Percentiles rank a stretch among this genome's conserved stretches.
Conservation (phyloP, 352 stramenopile species). For the Aphanomyces cochlioides region DNA sequence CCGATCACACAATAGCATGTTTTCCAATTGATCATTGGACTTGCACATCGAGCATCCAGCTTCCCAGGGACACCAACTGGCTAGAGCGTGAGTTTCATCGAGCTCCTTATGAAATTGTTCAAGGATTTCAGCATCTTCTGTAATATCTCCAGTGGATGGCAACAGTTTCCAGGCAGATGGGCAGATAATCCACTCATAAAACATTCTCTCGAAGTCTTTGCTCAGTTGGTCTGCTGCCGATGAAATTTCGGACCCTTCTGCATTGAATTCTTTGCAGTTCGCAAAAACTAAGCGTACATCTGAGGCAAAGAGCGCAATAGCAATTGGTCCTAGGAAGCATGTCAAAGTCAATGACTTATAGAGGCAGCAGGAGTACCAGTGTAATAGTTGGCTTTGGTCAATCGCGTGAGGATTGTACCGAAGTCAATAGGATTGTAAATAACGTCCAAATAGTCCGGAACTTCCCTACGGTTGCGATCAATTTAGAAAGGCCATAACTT, state of each 20-base stretch:
- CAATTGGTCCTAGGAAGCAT: constrained; percentile 43
- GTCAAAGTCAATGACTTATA: neutral
- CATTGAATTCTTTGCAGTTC: constrained; percentile 87
- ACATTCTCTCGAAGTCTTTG: constrained; percentile 80
- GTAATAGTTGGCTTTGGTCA: constrained; percentile 80
- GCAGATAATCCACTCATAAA: constrained; percentile 81
- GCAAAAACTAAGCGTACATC: constrained; percentile 82
- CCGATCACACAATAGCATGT: constrained; percentile 79
- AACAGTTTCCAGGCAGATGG: constrained; percentile 80
- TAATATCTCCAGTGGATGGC: constrained; percentile 41
- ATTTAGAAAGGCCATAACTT: constrained; percentile 11
- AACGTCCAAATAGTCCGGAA: constrained; percentile 81
- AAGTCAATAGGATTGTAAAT: constrained; percentile 87
- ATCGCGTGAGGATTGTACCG: constrained; percentile 64
- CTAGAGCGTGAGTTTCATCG: constrained; percentile 51
- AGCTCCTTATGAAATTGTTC: constrained; percentile 61
- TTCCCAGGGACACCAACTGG: constrained; percentile 74
- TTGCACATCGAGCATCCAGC: constrained; percentile 72
- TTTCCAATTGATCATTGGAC: constrained; percentile 68
- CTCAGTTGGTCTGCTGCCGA: constrained; percentile 60
- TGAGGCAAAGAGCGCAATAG: constrained; percentile 67
- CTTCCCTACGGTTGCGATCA: constrained; percentile 36
- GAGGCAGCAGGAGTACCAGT: constrained; percentile 31
- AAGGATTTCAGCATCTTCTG: constrained; percentile 47
- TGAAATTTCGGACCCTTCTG: constrained; percentile 77